A percentile compares a stretch with the other conserved stretches of the same genome.
Conservation (phyloP, 257 asterid species). For the Solanum virginianum region DNA sequence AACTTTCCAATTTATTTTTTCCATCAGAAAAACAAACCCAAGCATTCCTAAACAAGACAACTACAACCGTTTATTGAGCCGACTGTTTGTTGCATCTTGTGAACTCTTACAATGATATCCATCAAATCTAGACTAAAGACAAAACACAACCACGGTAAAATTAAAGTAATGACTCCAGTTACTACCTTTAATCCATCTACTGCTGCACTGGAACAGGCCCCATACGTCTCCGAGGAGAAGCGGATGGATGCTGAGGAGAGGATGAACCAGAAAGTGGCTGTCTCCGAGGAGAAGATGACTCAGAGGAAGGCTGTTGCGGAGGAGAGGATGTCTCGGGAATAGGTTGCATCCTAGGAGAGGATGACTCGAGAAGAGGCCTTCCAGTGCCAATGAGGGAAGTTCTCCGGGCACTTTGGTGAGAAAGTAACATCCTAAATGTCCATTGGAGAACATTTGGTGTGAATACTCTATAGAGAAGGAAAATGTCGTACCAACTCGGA, state of each 20-base stretch:
- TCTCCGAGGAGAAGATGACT: neutral
- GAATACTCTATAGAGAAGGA: slow-evolving; percentile 74
- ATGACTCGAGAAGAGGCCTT: slow-evolving; percentile 26
- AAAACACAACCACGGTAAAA: neutral
- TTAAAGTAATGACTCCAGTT: neutral
- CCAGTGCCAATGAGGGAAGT: slow-evolving; percentile 76
- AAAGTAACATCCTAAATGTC: slow-evolving; percentile 53
- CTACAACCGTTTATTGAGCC: neutral
- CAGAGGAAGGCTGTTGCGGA: neutral
- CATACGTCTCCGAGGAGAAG: slow-evolving; percentile 5
- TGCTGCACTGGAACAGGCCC: slow-evolving; percentile 14
- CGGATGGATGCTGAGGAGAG: slow-evolving; percentile 12
- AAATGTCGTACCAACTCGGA: slow-evolving; percentile 83
- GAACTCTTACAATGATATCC: neutral
- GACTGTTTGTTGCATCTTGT: neutral
- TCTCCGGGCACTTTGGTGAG: slow-evolving; percentile 31
- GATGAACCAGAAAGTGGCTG: neutral
- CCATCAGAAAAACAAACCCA: neutral
- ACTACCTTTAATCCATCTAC: slow-evolving; percentile 21
- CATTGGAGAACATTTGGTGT: slow-evolving; percentile 70
- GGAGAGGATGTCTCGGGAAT: neutral
- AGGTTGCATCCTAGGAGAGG: neutral
- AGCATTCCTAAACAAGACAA: neutral
- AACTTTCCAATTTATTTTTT: neutral
- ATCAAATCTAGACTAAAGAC: neutral